Evolutionary conservation across 2,329 filamentous ascomycete genomes (phyloP), one percentile per base, ranked within the genome.

Genomic region (Pleomassaria siparia): DNA sequence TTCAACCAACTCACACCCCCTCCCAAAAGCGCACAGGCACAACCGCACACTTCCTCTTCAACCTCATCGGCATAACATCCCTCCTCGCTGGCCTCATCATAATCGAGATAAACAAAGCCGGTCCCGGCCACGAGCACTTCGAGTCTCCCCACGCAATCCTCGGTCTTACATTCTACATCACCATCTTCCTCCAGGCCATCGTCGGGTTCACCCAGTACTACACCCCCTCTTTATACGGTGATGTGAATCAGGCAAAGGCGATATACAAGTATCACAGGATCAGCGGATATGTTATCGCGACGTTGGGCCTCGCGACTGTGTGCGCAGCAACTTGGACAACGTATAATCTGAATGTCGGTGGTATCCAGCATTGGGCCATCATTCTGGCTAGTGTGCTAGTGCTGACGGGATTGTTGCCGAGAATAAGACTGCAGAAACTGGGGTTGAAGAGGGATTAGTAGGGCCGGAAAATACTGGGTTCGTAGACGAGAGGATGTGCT

Each of bases 201-300:
- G 81, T 96, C 24, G 92, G 94, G 13, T 82, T 95, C 53, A 87
- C 89, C 25, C 89, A 94, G 74, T 96, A 87, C 76, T 89, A 84
- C 49, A 76, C 82, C 2, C 91, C 91, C 0, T 64, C 66, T 0
- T 61, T 95, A 1, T 95, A 92, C 60, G 91, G 91, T 4, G 84
- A 89, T 46, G 84, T 86, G 53, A 85, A 89, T 21, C 84, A 84
- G 2, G 92, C 91, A 16, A 95, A 91, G 79, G 78, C 78, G 20
- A 70, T 96, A 33, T 97, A 92, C 79, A 96, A 95, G 73, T 96
- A 91, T 62, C 94, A 97, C 70, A 83, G 92, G 24, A 73, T 81
- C 44, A 80, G 78, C 18, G 94, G 92, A 2, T 97, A 99, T 66
- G 56, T 83, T 7, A 74, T 91, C 49, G 73, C 92, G 44, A 63